Evolutionary conservation across 1,284 basidiomycete species (phyloP), one percentile per base, ranked within the genome.

Genomic region (Leccinum fallax): DNA sequence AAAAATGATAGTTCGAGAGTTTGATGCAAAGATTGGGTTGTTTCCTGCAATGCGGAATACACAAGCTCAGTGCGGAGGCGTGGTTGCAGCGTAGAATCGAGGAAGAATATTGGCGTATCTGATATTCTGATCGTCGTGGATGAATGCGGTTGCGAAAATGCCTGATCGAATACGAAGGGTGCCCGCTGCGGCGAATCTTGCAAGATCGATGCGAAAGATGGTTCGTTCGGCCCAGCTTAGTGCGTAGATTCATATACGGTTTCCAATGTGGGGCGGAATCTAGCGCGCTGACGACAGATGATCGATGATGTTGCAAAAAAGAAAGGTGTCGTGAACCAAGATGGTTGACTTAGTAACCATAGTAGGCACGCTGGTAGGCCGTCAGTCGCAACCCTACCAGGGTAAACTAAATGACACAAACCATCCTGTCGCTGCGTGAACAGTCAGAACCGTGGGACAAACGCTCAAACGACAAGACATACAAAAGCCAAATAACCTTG

Each of bases 401-500:
- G n/a, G 11, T 38, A 60, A 63, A 48, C 5, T 13, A 66, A 63
- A 49, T 63, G 55, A 57, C 61, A 71, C 74, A 55, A 64, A 81
- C 78, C 81, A 85, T 86, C 71, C 83, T 79, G 65, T 83, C 82
- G 66, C 81, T 84, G 60, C 16, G 53, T 30, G 15, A 19, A 57
- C 24, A 5, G 63, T 73, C 46, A 68, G 58, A 54, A 21, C 19
- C 15, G 21, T 7, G 43, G 5, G 21, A 19, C 11, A 49, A 11
- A 53, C 15, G 53, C 30, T 36, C 10, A 11, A 56, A 64, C 38
- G 46, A 48, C 30, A 53, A 55, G 30, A 84, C 90, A 65, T 76
- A 92, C 90, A 93, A 93, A 55, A 93, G 80, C 92, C 91, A 93
- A 70, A 93, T 93, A 67, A 93, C 90, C 70, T 92, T 92, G 0